Percentiles rank a stretch among this genome's conserved stretches.
phyloP scores from a whole-genome alignment of 148 eudicot genomes.

The Vaccinium myrtillus region DNA sequence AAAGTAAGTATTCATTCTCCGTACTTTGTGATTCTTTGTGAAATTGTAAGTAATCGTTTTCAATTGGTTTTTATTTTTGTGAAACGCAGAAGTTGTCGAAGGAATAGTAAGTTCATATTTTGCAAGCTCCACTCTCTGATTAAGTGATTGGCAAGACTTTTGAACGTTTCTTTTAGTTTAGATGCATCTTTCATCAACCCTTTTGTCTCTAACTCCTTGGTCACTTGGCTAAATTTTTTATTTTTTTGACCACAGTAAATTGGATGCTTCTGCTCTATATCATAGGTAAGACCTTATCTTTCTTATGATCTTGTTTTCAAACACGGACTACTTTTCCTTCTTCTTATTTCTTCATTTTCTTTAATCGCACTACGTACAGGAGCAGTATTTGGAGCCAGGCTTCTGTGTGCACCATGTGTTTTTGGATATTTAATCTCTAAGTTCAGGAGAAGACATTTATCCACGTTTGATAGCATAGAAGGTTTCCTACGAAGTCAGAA shows the following conservation, averaged over 20 bases:
- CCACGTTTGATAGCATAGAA: slow-evolving; percentile 19
- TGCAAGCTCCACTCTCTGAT: too few relatives aligned
- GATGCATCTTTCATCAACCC: not conserved
- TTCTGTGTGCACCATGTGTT: not conserved
- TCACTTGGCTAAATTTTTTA: not conserved
- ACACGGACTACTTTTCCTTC: not conserved
- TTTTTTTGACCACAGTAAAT: not conserved
- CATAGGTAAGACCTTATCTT: not conserved
- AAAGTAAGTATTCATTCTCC: too few relatives aligned
- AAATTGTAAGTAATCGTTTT: too few relatives aligned
- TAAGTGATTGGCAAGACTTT: too few relatives aligned
- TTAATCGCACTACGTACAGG: not conserved
- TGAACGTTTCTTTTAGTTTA: too few relatives aligned
- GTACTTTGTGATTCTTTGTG: too few relatives aligned
- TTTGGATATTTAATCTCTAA: not conserved
- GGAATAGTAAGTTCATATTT: too few relatives aligned
- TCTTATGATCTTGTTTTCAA: not conserved
- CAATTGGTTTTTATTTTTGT: too few relatives aligned
- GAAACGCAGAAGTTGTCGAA: too few relatives aligned
- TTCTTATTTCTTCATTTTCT: not conserved
- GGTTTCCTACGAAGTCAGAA: slow-evolving; percentile 17
- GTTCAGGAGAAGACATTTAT: slow-evolving; percentile 12
- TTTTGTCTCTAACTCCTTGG: too few relatives aligned
- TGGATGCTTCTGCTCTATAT: accelerated
- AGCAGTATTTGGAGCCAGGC: not conserved